Conservation (phyloP, 306 rosid species). For the Datisca glomerata region DNA sequence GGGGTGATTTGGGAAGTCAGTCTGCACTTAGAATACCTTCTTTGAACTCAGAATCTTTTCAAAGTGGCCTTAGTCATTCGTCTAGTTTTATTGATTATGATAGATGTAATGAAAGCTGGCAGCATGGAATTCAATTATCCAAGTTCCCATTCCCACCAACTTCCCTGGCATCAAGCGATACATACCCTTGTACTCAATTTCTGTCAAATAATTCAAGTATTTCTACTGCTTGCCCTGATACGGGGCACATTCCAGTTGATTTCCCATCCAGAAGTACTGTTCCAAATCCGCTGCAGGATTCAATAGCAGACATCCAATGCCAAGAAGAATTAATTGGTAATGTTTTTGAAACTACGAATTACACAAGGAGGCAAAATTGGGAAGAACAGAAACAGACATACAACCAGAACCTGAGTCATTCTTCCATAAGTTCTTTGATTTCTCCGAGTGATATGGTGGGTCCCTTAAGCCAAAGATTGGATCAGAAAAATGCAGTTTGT, state of each 20-base stretch:
- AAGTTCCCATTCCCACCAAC: slow-evolving; percentile 37
- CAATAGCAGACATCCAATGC: slow-evolving; percentile 22
- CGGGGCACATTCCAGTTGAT: slow-evolving; percentile 23
- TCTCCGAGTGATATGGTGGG: slow-evolving; percentile 14
- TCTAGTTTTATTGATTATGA: slow-evolving; percentile 40
- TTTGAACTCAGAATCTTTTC: slow-evolving; percentile 22
- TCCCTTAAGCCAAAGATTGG: slow-evolving; percentile 20
- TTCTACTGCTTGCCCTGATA: slow-evolving; percentile 20
- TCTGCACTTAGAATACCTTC: slow-evolving; percentile 27
- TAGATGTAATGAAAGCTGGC: slow-evolving; percentile 41
- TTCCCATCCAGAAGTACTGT: slow-evolving; percentile 32
- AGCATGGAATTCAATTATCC: slow-evolving; percentile 31
- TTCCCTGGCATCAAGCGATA: slow-evolving; percentile 28
- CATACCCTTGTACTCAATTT: slow-evolving; percentile 27
- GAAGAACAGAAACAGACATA: slow-evolving; percentile 28
- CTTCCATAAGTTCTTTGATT: slow-evolving; percentile 18
- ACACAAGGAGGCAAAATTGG: slow-evolving; percentile 29
- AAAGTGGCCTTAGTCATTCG: slow-evolving; percentile 17
- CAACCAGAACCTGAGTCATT: slow-evolving; percentile 20
- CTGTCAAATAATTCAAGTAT: slow-evolving; percentile 26
- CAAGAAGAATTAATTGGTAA: slow-evolving; percentile 47
- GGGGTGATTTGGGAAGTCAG: slow-evolving; percentile 23
- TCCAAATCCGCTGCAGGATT: slow-evolving; percentile 26
- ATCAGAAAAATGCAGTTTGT: slow-evolving; percentile 29
- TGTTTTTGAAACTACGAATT: slow-evolving; percentile 22